Evolutionary conservation across 768 basidiomycete genomes (phyloP).

Genomic region (Coprinellus aureogranulatus): DNA sequence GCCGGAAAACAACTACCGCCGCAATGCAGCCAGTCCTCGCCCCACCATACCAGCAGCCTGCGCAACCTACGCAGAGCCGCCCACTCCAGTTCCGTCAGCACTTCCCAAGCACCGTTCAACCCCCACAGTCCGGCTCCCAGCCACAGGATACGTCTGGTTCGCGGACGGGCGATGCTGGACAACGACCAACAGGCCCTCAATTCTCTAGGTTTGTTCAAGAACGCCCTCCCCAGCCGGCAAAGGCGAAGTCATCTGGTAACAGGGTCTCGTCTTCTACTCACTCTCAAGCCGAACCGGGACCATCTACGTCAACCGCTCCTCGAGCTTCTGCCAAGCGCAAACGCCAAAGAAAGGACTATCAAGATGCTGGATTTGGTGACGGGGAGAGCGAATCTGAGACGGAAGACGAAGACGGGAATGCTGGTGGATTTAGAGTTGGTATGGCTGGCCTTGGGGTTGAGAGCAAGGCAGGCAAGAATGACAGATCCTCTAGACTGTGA

Average conservation of each 20-base stretch:
- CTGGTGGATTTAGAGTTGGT: constrained; percentile 45
- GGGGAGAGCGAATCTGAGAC: constrained; percentile 39
- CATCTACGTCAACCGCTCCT: no score
- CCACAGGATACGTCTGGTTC: background rate
- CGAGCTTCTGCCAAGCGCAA: constrained; percentile 22
- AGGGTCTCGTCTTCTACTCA: no score
- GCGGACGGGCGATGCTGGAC: background rate
- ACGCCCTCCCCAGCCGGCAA: no score
- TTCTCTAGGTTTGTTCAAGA: no score
- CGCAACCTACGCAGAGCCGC: no score
- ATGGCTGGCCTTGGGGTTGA: constrained; percentile 42
- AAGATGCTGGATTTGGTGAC: constrained; percentile 17
- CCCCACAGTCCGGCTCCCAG: constrained; percentile 7
- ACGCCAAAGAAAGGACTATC: constrained; percentile 19
- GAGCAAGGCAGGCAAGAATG: constrained; percentile 27
- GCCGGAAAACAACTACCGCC: no score
- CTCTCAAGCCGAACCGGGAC: no score
- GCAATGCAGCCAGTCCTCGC: no score
- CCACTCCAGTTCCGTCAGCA: background rate
- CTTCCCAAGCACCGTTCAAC: constrained; percentile 7
- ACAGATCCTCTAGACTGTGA: constrained; percentile 37
- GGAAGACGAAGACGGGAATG: constrained; percentile 24
- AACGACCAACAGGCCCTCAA: no score
- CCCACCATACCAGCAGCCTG: no score
- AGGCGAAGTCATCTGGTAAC: no score